These are phyloP conservation scores for Geum urbanum DNA, from an alignment of 306 rosid species.

Conservation along the genomic window DNA sequence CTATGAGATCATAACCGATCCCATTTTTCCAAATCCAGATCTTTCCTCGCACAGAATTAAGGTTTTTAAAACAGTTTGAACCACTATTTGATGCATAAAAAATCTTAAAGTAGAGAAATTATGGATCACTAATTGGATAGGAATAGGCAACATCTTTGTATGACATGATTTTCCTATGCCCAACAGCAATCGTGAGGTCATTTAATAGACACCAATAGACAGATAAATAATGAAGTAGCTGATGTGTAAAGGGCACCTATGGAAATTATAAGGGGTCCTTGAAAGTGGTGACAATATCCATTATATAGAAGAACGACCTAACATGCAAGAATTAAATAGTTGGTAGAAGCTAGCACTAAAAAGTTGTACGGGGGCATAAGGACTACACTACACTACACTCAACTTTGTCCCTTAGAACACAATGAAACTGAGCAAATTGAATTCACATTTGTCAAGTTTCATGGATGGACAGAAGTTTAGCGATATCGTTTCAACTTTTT, in stretches of 20 bases:
- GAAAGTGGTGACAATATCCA: background rate
- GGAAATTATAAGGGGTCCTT: background rate
- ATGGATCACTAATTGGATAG: background rate
- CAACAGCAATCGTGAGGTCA: background rate
- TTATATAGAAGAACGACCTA: constrained; percentile 11
- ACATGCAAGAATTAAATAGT: background rate
- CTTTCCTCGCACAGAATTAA: background rate
- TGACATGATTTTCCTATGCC: constrained; percentile 10
- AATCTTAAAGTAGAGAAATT: background rate
- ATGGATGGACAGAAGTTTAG: background rate
- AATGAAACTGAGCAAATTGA: background rate
- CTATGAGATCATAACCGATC: no score
- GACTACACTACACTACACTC: background rate
- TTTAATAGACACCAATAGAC: background rate
- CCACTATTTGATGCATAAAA: background rate
- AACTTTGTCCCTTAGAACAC: background rate
- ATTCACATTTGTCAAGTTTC: background rate
- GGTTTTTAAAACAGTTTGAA: background rate
- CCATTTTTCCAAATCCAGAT: no score
- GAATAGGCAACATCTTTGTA: background rate
- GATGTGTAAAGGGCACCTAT: constrained; percentile 1
- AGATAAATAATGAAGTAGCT: constrained; percentile 10
- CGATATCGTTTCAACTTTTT: no score
- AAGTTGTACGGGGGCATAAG: background rate
- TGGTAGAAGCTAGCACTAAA: background rate